A percentile compares a stretch with the other conserved stretches of the same genome.
phyloP scores from a whole-genome alignment of 495 filamentous ascomycete species.

The Terfezia claveryi region DNA sequence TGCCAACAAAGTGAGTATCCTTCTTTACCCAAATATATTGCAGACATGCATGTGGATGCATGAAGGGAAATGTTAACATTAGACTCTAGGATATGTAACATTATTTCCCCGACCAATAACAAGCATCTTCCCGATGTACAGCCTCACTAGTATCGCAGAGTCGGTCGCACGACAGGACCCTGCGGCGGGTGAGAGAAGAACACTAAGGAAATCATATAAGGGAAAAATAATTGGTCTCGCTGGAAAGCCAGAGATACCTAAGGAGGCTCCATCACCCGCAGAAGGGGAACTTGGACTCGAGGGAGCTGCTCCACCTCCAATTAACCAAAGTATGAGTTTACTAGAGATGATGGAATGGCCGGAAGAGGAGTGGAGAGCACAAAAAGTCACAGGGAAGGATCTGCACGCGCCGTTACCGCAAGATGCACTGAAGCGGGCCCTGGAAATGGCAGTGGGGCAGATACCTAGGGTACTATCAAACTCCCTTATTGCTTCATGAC shows the following conservation, averaged over 20 bases:
- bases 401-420: slow-evolving; percentile 21
- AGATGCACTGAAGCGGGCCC: slow-evolving; percentile 13
- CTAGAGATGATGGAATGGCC: slow-evolving; percentile 28
- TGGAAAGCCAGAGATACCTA: slow-evolving; percentile 30
- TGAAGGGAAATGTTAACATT: slow-evolving; percentile 17
- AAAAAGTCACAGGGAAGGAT: slow-evolving; percentile 40
- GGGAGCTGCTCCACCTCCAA: slow-evolving; percentile 4
- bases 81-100: slow-evolving; percentile 20
- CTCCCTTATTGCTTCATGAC: slow-evolving; percentile 1
- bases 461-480: slow-evolving; percentile 16
- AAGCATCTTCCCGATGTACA: slow-evolving; percentile 43
- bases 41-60: not conserved
- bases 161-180: slow-evolving; percentile 44
- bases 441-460: slow-evolving; percentile 14
- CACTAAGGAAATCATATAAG: slow-evolving; percentile 52
- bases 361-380: slow-evolving; percentile 43
- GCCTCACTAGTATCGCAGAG: slow-evolving; percentile 35
- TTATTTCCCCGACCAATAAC: slow-evolving; percentile 34
- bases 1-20: not conserved
- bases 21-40: not conserved
- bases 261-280: slow-evolving; percentile 25
- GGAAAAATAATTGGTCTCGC: slow-evolving; percentile 42
- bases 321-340: slow-evolving; percentile 21
- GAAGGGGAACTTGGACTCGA: slow-evolving; percentile 25
- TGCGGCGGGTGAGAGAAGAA: slow-evolving; percentile 45